A percentile compares a stretch with the other conserved stretches of the same genome.
These are phyloP conservation scores for Penicillium digitatum DNA, from an alignment of 2,329 filamentous ascomycete genomes.

Conservation along the genomic window DNA sequence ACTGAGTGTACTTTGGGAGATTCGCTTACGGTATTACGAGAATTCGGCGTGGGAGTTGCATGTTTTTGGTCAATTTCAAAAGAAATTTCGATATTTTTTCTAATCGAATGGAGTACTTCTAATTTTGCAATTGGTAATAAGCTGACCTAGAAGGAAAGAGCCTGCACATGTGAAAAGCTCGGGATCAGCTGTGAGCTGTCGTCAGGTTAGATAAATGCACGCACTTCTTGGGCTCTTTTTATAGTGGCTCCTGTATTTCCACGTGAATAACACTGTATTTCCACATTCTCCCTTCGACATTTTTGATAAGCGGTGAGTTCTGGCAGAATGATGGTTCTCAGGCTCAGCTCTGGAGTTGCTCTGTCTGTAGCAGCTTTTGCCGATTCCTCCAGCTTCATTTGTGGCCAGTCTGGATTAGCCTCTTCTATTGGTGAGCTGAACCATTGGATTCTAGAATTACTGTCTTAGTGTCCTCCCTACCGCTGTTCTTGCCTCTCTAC, in stretches of 20 bases:
- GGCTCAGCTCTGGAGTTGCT: not conserved
- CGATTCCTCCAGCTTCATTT: not conserved
- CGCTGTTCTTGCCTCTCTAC: not conserved
- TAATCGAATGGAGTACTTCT: constrained; percentile 1
- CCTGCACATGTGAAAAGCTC: not conserved
- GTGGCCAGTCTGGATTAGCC: not conserved
- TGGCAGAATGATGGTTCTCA: constrained; percentile 27
- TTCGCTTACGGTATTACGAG: constrained; percentile 9
- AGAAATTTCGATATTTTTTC: not conserved
- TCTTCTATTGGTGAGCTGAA: not conserved
- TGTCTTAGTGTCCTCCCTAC: not conserved
- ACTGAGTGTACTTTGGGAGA: constrained; percentile 34
- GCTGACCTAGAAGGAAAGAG: not conserved
- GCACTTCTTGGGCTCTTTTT: not conserved
- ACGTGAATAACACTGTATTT: not conserved
- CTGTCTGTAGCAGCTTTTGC: constrained; percentile 2
- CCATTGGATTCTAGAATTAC: not conserved
- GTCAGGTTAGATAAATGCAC: not conserved
- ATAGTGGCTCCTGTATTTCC: too few relatives aligned
- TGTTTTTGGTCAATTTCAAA: constrained; percentile 2
- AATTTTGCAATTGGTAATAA: not conserved
- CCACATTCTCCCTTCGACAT: not conserved
- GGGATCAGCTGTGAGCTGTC: not conserved
- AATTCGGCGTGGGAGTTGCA: constrained; percentile 22
- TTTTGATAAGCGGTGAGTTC: not conserved